These are phyloP conservation scores for Aschersonia sp. DNA, from an alignment of 2,329 filamentous ascomycete genomes.

Conservation along the genomic window DNA sequence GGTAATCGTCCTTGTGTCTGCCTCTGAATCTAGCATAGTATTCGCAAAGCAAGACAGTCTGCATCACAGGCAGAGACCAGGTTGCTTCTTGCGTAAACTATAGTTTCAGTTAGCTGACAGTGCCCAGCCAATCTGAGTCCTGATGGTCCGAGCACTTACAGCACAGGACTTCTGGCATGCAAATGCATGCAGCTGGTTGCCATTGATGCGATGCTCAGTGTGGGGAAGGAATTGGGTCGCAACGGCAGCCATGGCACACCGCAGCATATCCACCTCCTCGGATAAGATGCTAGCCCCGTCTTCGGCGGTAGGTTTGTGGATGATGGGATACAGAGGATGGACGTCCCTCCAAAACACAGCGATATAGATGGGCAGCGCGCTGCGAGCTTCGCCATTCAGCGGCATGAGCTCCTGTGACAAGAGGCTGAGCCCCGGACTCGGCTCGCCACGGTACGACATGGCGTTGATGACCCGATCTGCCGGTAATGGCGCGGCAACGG, in stretches of 20 bases:
- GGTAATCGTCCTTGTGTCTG: slow-evolving; percentile 28
- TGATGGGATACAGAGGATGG: slow-evolving; percentile 31
- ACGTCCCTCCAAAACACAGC: slow-evolving; percentile 38
- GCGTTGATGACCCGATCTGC: slow-evolving; percentile 18
- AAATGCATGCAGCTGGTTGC: slow-evolving; percentile 34
- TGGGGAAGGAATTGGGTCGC: slow-evolving; percentile 34
- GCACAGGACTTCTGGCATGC: slow-evolving; percentile 33
- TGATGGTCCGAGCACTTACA: slow-evolving; percentile 21
- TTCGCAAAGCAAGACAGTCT: slow-evolving; percentile 39
- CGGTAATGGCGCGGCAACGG: slow-evolving; percentile 24
- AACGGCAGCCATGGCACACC: slow-evolving; percentile 41
- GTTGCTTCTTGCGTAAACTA: slow-evolving; percentile 20
- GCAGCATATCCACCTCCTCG: slow-evolving; percentile 27
- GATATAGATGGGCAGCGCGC: slow-evolving; percentile 33
- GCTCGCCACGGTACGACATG: slow-evolving; percentile 23
- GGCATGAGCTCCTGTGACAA: slow-evolving; percentile 11
- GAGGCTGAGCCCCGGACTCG: slow-evolving; percentile 23
- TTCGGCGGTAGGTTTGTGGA: slow-evolving; percentile 32
- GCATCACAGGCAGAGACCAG: slow-evolving; percentile 35
- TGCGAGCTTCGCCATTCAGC: slow-evolving; percentile 23
- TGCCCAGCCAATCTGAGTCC: too few species aligned
- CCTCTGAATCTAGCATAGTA: slow-evolving; percentile 40
- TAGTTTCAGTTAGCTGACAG: neutral
- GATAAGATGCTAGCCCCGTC: slow-evolving; percentile 13
- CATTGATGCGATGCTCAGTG: slow-evolving; percentile 33